A percentile compares a stretch with the other conserved stretches of the same genome.
phyloP scores from a whole-genome alignment of 2,329 filamentous ascomycete genomes.

The Fusarium udum region DNA sequence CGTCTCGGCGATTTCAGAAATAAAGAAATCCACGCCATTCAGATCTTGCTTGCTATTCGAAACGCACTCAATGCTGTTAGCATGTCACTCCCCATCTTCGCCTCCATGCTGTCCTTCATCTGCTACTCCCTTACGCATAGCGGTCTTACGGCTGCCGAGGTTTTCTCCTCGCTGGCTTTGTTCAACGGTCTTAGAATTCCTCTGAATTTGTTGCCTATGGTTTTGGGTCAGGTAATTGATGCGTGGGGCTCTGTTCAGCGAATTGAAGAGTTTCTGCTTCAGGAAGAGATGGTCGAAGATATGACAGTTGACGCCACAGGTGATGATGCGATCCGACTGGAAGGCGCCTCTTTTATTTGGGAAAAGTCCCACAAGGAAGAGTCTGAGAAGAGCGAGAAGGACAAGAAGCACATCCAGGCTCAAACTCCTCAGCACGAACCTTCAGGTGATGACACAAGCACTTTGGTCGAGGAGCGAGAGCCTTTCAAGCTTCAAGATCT shows the following conservation, averaged over 20 bases:
- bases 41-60: constrained; percentile 81
- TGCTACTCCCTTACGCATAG: constrained; percentile 76
- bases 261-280: constrained; percentile 86
- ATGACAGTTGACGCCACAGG: constrained; percentile 64
- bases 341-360: constrained; percentile 85
- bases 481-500: constrained; percentile 79
- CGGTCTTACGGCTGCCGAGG: constrained; percentile 74
- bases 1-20: constrained; percentile 78
- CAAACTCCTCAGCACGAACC: constrained; percentile 45
- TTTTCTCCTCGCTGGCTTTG: constrained; percentile 94
- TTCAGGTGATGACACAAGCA: constrained; percentile 61
- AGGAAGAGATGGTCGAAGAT: constrained; percentile 84
- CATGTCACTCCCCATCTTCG: constrained; percentile 89
- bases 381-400: constrained; percentile 53
- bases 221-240: constrained; percentile 90
- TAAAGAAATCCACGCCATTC: constrained; percentile 84
- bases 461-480: constrained; percentile 65
- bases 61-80: constrained; percentile 87
- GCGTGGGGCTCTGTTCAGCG: constrained; percentile 85
- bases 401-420: constrained; percentile 53
- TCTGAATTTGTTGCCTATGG: constrained; percentile 86
- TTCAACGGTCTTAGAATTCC: constrained; percentile 94
- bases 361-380: constrained; percentile 72
- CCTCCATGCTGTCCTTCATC: constrained; percentile 95
- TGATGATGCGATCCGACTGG: constrained; percentile 76